Evolutionary conservation across 176 grass and related monocot species (phyloP).

Genomic region (Juncus inflexus): DNA sequence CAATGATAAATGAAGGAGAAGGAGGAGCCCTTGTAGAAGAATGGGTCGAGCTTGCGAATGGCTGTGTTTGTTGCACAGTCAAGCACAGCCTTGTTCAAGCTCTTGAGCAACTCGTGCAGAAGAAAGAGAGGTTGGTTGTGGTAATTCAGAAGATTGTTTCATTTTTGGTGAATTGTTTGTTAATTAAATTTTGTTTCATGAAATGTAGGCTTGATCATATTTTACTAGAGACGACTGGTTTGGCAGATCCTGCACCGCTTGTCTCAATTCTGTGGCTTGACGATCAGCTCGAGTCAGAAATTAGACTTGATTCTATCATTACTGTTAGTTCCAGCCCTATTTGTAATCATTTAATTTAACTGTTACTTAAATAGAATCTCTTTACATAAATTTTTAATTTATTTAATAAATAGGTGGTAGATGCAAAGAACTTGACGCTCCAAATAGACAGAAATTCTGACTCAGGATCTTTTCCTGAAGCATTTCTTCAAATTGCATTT

Average conservation of each 20-base stretch:
- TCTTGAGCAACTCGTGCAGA: conserved; percentile 89
- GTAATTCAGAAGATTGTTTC: background rate
- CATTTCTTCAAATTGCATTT: conserved; percentile 95
- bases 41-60: conserved; percentile 95
- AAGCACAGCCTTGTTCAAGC: conserved; percentile 98
- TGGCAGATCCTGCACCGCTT: conserved; percentile 90
- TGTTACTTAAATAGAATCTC: no score
- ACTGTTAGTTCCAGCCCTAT: conserved; percentile 55
- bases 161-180: background rate
- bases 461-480: conserved; percentile 78
- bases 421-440: conserved; percentile 81
- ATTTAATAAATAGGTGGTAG: conserved; percentile 56
- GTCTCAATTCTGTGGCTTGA: conserved; percentile 91
- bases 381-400: background rate
- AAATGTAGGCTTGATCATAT: conserved; percentile 84
- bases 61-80: conserved; percentile 91
- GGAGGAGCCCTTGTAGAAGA: conserved; percentile 83
- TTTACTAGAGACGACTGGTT: conserved; percentile 93
- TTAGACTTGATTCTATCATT: conserved; percentile 87
- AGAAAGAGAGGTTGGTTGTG: conserved; percentile 64
- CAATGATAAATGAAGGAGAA: conserved; percentile 97
- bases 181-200: conserved; percentile 9
- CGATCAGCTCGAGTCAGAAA: conserved; percentile 81
- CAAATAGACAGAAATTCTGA: conserved; percentile 71
- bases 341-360: no score